phyloP scores from a whole-genome alignment of 73 alveolate species.

The Halteria grandinella region DNA sequence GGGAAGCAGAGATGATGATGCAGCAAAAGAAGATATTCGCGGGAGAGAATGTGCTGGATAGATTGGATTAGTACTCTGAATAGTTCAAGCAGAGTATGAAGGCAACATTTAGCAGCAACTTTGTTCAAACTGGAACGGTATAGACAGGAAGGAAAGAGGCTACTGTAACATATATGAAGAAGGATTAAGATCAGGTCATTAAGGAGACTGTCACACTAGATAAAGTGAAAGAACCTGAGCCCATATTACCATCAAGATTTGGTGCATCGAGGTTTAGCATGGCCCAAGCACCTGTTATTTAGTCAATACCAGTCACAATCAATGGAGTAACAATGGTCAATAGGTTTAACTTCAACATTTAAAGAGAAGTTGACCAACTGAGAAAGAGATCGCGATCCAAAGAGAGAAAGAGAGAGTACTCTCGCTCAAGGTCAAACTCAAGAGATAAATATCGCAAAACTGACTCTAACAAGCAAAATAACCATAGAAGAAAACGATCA shows the following conservation, averaged over 20 bases:
- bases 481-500: no score
- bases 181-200: background rate
- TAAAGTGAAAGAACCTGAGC: background rate
- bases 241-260: background rate
- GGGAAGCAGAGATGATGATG: constrained; percentile 20
- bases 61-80: constrained; percentile 10
- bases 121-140: constrained; percentile 35
- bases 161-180: constrained; percentile 21
- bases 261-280: background rate
- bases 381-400: constrained; percentile 3
- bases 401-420: constrained; percentile 2
- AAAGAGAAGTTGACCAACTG: no score
- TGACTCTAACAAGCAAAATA: no score
- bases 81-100: constrained; percentile 16
- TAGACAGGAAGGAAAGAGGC: constrained; percentile 32
- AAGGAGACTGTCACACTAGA: background rate
- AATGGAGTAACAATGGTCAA: background rate
- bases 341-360: no score
- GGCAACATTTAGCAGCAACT: background rate
- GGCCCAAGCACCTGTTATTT: no score
- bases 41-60: constrained; percentile 31
- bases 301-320: background rate
- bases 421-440: no score
- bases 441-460: no score
- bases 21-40: background rate